These are phyloP conservation scores for Penicillium sp. DNA, from an alignment of 2,329 filamentous ascomycete species.

Conservation along the genomic window DNA sequence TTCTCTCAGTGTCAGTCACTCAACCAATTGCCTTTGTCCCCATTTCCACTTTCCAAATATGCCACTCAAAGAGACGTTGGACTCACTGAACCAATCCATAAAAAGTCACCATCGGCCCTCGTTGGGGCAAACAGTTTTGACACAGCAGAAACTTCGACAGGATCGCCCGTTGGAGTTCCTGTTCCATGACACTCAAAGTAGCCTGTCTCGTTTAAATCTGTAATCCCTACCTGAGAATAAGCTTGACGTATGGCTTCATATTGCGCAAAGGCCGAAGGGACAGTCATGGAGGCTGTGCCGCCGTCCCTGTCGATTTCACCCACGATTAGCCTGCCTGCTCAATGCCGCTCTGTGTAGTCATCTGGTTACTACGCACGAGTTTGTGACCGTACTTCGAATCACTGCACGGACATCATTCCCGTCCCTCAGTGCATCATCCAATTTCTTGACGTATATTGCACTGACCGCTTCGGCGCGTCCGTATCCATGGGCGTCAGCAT, in stretches of 20 bases:
- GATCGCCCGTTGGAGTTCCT: constrained; percentile 12
- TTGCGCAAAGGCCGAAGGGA: background rate
- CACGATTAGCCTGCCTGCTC: too few relatives aligned
- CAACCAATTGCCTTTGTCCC: too few relatives aligned
- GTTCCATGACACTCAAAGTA: constrained; percentile 17
- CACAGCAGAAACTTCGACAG: constrained; percentile 4
- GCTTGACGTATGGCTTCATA: constrained; percentile 1
- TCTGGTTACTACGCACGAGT: too few relatives aligned
- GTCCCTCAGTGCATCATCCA: constrained; percentile 24
- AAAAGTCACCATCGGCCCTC: too few relatives aligned
- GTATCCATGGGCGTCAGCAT: constrained; percentile 27
- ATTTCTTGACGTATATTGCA: constrained; percentile 26
- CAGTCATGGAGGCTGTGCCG: constrained; percentile 1
- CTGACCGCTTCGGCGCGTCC: constrained; percentile 29
- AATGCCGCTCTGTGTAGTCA: too few relatives aligned
- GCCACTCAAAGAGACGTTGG: too few relatives aligned
- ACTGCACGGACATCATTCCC: constrained; percentile 27
- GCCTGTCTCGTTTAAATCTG: constrained; percentile 6
- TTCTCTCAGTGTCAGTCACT: too few relatives aligned
- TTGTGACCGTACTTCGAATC: constrained; percentile 21
- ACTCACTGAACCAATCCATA: too few relatives aligned
- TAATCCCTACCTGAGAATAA: constrained; percentile 5
- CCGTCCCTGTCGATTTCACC: too few relatives aligned
- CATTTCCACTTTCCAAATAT: too few relatives aligned
- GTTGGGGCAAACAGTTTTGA: constrained; percentile 7